Evolutionary conservation across 805 yeast genomes (phyloP).

Genomic region (Kuraishia hungarica): DNA sequence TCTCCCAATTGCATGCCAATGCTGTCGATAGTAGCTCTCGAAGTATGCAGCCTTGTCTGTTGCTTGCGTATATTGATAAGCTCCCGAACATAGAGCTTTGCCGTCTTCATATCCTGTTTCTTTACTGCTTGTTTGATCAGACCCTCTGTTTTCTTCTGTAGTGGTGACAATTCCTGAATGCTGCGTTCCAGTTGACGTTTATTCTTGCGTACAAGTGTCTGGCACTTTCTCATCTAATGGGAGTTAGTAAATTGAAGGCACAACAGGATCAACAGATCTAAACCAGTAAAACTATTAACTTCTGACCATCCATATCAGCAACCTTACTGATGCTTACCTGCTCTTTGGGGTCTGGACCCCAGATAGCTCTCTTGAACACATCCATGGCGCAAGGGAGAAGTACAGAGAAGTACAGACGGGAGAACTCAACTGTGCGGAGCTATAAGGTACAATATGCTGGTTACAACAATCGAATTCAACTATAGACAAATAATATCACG

Average conservation of each 20-base stretch:
- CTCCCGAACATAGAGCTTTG: conserved; percentile 77
- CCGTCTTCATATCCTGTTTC: conserved; percentile 67
- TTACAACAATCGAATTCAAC: too few species aligned
- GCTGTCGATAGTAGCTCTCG: conserved; percentile 80
- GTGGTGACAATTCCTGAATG: conserved; percentile 44
- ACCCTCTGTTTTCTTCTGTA: conserved; percentile 69
- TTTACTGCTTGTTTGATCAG: conserved; percentile 70
- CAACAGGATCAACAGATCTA: background rate
- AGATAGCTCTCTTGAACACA: conserved; percentile 73
- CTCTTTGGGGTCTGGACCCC: conserved; percentile 96
- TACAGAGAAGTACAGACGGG: too few species aligned
- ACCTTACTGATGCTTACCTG: conserved; percentile 36
- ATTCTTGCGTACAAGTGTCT: conserved; percentile 72
- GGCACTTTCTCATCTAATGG: conserved; percentile 59
- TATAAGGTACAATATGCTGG: too few species aligned
- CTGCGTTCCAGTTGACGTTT: conserved; percentile 80
- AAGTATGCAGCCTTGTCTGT: conserved; percentile 60
- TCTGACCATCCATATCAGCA: background rate
- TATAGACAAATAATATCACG: too few species aligned
- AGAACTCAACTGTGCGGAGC: too few species aligned
- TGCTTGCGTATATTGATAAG: conserved; percentile 66
- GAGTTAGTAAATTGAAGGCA: conserved; percentile 6
- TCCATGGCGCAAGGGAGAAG: conserved; percentile 48
- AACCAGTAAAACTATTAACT: background rate
- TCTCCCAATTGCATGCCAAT: conserved; percentile 87